These are phyloP conservation scores for Beauveria sp. DNA, from an alignment of 2,329 filamentous ascomycete species.

Conservation along the genomic window DNA sequence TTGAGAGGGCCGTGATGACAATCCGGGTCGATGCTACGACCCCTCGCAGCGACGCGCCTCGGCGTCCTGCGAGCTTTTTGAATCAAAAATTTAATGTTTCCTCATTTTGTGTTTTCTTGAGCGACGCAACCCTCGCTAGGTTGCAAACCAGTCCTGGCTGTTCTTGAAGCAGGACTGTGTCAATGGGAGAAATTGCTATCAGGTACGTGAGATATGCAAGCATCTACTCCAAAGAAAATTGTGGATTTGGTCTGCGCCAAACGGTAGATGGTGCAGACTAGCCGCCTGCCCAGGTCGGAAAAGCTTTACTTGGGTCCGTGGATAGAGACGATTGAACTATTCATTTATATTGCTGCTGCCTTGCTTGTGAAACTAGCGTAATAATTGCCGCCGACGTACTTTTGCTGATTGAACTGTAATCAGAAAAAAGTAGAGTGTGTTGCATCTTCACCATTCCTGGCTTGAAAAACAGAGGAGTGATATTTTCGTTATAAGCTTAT, in stretches of 20 bases:
- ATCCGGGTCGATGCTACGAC: constrained; percentile 48
- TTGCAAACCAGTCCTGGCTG: background rate
- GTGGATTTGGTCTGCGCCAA: constrained; percentile 6
- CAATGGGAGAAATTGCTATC: constrained; percentile 1
- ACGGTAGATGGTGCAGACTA: constrained; percentile 13
- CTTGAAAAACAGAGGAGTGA: background rate
- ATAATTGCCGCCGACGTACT: no score
- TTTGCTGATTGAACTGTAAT: no score
- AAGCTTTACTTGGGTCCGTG: constrained; percentile 19
- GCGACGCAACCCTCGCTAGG: constrained; percentile 10
- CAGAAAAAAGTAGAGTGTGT: background rate
- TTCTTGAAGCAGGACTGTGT: background rate
- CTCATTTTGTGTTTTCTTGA: constrained; percentile 24
- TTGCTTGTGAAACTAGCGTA: constrained; percentile 17
- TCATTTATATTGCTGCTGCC: constrained; percentile 25
- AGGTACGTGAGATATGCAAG: constrained; percentile 2
- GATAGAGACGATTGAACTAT: constrained; percentile 48
- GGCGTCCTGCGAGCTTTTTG: constrained; percentile 19
- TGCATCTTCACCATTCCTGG: background rate
- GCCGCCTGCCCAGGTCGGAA: constrained; percentile 20
- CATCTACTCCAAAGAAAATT: background rate
- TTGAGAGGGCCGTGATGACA: constrained; percentile 23
- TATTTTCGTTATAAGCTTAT: no score
- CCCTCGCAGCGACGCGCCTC: constrained; percentile 26
- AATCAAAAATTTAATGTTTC: constrained; percentile 1